These are phyloP conservation scores for Cutaneotrichosporon mucoides DNA, from an alignment of 1,284 basidiomycete genomes.

Conservation along the genomic window DNA sequence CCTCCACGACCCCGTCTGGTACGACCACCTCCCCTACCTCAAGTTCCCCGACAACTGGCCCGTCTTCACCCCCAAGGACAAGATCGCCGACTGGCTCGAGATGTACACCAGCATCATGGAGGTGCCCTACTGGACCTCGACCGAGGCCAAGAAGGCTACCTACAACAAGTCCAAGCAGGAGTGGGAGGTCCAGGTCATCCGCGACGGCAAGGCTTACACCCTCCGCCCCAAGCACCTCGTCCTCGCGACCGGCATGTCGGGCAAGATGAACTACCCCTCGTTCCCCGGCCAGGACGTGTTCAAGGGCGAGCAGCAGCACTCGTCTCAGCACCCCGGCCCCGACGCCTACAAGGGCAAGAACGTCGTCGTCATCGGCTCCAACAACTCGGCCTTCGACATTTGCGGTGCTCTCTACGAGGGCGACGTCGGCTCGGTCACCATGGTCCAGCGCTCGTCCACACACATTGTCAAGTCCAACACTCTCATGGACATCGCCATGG, in stretches of 20 bases:
- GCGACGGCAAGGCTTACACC: constrained; percentile 49
- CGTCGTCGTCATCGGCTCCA: constrained; percentile 18
- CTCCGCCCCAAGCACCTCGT: constrained; percentile 50
- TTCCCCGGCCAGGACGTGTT: constrained; percentile 51
- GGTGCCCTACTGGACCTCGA: constrained; percentile 45
- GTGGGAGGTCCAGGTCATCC: constrained; percentile 56
- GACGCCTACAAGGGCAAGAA: constrained; percentile 51
- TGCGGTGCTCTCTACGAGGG: constrained; percentile 38
- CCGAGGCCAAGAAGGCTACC: constrained; percentile 52
- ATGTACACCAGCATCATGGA: constrained; percentile 34
- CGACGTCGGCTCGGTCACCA: constrained; percentile 41
- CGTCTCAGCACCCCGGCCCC: constrained; percentile 52
- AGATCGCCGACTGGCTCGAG: constrained; percentile 40
- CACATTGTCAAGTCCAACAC: constrained; percentile 50
- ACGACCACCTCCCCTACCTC: constrained; percentile 51
- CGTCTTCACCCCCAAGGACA: constrained; percentile 56
- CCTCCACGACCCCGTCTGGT: constrained; percentile 59
- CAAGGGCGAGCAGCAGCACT: constrained; percentile 56
- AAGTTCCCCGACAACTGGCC: constrained; percentile 55
- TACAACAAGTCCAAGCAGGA: constrained; percentile 32
- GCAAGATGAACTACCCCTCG: constrained; percentile 18
- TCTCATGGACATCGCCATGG: constrained; percentile 48
- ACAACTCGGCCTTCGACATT: constrained; percentile 23
- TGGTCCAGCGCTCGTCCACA: constrained; percentile 53
- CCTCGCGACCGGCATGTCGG: constrained; percentile 20